Percentiles rank a stretch among this genome's conserved stretches.
Conservation (phyloP, 768 basidiomycete species). For the Ramaria sp. region DNA sequence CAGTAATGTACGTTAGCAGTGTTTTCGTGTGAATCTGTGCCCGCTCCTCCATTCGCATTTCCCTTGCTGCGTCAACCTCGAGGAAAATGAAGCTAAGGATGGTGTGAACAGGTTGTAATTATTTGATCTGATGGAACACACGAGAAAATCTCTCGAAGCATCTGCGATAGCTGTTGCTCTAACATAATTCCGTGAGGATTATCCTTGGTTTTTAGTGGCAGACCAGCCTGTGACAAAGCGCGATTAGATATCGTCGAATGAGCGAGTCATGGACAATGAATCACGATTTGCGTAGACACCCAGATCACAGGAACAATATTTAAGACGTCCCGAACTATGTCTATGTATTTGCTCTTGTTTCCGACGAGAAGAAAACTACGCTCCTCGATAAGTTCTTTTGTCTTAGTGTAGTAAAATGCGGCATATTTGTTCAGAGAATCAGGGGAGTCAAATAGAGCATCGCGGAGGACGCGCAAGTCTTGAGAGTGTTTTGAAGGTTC, state of each 20-base stretch:
- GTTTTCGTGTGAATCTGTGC: constrained; percentile 18
- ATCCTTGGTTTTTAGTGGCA: constrained; percentile 26
- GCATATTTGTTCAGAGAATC: constrained; percentile 13
- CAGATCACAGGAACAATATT: constrained; percentile 52
- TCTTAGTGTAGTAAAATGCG: constrained; percentile 18
- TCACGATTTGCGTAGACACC: constrained; percentile 46
- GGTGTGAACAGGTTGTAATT: not conserved
- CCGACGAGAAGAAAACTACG: constrained; percentile 8
- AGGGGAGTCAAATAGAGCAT: not conserved
- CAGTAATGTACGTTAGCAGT: constrained; percentile 17
- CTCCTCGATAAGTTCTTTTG: constrained; percentile 12
- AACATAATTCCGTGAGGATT: constrained; percentile 29
- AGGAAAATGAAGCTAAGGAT: constrained; percentile 17
- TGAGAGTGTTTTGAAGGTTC: constrained; percentile 9
- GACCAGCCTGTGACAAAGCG: constrained; percentile 32
- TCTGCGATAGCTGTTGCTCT: constrained; percentile 33
- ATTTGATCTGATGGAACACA: not conserved
- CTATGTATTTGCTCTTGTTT: constrained; percentile 27
- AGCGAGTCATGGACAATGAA: constrained; percentile 9
- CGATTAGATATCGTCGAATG: too few species aligned
- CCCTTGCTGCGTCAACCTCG: constrained; percentile 20
- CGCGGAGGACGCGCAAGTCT: constrained; percentile 1
- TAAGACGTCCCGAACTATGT: constrained; percentile 59
- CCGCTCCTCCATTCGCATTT: constrained; percentile 23
- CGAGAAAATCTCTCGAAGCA: constrained; percentile 34